Conservation (phyloP, 169 alveolate species). For the Neospora caninum region DNA sequence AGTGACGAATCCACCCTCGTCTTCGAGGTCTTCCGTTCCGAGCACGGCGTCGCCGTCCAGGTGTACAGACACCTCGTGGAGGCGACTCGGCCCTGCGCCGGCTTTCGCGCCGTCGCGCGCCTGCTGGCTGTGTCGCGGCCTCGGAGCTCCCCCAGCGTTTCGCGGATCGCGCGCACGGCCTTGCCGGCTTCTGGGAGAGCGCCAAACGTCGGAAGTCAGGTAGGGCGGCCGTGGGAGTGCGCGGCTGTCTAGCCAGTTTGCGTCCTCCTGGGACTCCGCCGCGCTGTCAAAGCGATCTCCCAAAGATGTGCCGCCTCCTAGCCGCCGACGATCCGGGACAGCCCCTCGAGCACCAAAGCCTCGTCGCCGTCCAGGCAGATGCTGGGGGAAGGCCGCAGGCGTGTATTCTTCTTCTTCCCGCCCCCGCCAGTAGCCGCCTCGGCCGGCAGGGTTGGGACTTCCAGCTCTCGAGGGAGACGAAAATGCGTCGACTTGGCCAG, state of each 20-base stretch:
- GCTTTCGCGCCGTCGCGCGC: too few relatives aligned
- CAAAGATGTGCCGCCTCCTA: neutral
- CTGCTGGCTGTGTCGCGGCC: too few relatives aligned
- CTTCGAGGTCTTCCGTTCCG: neutral
- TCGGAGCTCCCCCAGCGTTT: too few relatives aligned
- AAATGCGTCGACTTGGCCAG: too few relatives aligned
- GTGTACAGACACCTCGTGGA: neutral
- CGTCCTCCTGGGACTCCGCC: neutral
- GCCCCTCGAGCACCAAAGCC: too few relatives aligned
- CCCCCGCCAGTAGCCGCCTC: too few relatives aligned
- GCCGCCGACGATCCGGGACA: neutral
- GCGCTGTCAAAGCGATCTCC: neutral
- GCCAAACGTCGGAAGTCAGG: neutral
- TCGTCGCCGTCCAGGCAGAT: too few relatives aligned
- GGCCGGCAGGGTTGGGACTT: too few relatives aligned
- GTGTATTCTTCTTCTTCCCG: too few relatives aligned
- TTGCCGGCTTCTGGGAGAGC: neutral
- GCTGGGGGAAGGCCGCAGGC: too few relatives aligned
- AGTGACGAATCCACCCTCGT: neutral
- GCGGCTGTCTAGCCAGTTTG: neutral
- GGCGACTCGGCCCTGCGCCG: neutral
- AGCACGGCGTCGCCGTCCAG: neutral
- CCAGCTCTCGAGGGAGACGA: too few relatives aligned
- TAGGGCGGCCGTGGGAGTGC: neutral
- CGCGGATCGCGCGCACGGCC: neutral